Evolutionary conservation across 2,329 filamentous ascomycete genomes (phyloP).

Genomic region (Trichoderma sp.): DNA sequence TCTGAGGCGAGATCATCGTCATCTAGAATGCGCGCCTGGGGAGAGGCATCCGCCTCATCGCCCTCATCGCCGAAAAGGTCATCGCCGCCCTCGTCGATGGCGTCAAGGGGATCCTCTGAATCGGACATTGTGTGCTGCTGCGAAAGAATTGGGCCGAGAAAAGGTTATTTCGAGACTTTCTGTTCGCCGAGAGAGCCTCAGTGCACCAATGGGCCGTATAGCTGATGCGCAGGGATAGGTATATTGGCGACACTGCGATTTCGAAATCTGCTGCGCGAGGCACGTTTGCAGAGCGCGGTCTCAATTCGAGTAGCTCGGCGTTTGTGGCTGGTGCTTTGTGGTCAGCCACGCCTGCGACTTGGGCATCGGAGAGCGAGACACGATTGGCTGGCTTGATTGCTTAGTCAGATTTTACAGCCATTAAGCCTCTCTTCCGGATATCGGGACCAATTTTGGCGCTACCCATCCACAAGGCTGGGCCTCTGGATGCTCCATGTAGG

Average conservation of each 20-base stretch:
- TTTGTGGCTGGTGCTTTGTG: background rate
- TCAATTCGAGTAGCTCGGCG: background rate
- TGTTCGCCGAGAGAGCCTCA: background rate
- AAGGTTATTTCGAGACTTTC: no score
- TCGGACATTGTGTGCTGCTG: conserved; percentile 50
- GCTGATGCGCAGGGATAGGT: background rate
- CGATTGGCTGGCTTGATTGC: background rate
- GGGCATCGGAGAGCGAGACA: background rate
- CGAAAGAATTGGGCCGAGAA: background rate
- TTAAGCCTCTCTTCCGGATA: background rate
- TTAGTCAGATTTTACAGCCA: background rate
- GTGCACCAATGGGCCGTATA: background rate
- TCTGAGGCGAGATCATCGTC: conserved; percentile 62
- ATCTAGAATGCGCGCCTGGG: conserved; percentile 62
- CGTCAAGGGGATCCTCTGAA: conserved; percentile 55
- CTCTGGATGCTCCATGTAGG: background rate
- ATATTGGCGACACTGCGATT: background rate
- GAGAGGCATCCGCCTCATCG: conserved; percentile 59
- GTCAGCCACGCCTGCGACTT: background rate
- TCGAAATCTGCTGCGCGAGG: conserved; percentile 19
- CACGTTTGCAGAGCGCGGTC: conserved; percentile 16
- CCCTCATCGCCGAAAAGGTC: conserved; percentile 64
- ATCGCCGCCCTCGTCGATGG: conserved; percentile 57
- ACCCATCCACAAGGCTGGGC: background rate
- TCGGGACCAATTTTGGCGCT: background rate